A percentile compares a stretch with the other conserved stretches of the same genome.
phyloP scores from a whole-genome alignment of 2,329 filamentous ascomycete species.

The Phoma sp. region DNA sequence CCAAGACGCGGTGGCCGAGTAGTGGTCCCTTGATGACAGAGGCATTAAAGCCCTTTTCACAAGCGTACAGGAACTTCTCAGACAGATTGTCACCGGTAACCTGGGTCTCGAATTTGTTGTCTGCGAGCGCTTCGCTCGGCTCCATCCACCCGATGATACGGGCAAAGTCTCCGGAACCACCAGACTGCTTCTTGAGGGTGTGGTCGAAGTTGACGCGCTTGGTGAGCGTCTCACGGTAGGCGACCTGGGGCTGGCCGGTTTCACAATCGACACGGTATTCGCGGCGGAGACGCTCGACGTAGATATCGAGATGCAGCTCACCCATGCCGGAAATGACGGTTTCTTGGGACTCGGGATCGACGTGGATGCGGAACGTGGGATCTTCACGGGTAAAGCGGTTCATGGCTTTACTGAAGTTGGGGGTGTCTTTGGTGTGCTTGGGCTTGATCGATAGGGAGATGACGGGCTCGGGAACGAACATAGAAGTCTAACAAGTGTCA shows the following conservation, averaged over 20 bases:
- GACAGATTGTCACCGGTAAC: slow-evolving; percentile 89
- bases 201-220: slow-evolving; percentile 85
- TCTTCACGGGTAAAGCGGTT: slow-evolving; percentile 98
- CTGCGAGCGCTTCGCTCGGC: slow-evolving; percentile 73
- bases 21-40: slow-evolving; percentile 87
- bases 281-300: slow-evolving; percentile 93
- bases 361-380: slow-evolving; percentile 93
- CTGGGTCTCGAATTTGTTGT: slow-evolving; percentile 85
- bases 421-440: slow-evolving; percentile 87
- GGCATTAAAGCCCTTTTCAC: slow-evolving; percentile 89
- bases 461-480: slow-evolving; percentile 97
- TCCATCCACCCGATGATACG: slow-evolving; percentile 92
- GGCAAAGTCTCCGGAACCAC: slow-evolving; percentile 94
- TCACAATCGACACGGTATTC: slow-evolving; percentile 96
- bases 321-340: slow-evolving; percentile 99
- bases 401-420: slow-evolving; percentile 98
- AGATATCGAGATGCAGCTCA: slow-evolving; percentile 95
- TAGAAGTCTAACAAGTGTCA: slow-evolving; percentile 67
- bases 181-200: slow-evolving; percentile 91
- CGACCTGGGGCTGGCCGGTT: slow-evolving; percentile 95
- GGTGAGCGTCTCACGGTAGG: slow-evolving; percentile 93
- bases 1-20: slow-evolving; percentile 91
- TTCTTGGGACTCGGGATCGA: slow-evolving; percentile 90
- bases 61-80: slow-evolving; percentile 94
- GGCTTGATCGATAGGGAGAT: slow-evolving; percentile 98